Base-by-base conservation (phyloP, 345 rosid species). In the Litchi chinensis region DNA sequence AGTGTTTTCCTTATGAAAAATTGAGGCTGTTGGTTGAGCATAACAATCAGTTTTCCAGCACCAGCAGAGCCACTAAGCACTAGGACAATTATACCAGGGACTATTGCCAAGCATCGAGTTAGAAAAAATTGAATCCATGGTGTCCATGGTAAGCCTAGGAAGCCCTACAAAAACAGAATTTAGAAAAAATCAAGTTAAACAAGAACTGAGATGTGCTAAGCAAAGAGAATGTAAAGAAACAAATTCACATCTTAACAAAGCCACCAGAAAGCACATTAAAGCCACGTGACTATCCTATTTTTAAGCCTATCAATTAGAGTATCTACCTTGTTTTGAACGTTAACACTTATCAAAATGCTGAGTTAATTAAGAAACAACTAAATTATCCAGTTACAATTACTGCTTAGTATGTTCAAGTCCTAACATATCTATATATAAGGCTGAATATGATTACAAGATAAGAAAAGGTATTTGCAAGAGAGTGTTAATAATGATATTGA, bases 31-130 rank as follows among this genome's bases (percentile, higher is more conserved):
- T 32, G 37, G 37, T 32, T 32, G 37, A 32, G 37, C 82, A 95
- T 92, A 73, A 95, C 94, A 81, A 95, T 95, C 40, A 95, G 85
- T 85, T 84, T 64, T 84, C 99, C 97, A 3, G 98, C 99, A 32
- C 97, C 98, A 68, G 97, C 77, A 80, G 99, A 94, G 69, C 97
- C 99, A 48, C 98, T 97, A 19, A 92, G 88, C 80, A 95, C 15
- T 16, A 97, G 93, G 71, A 93, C 99, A 73, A 94, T 90, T 75
- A 95, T 81, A 86, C 99, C 92, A 15, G 98, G 99, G 75, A 94
- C 89, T 70, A 96, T 94, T 19, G 99, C 99, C 89, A 93, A 85
- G 84, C 91, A 89, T 76, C 99, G 86, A 52, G 99, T 96, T 24
- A 96, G 71, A 46, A 93, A 79, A 87, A 93, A 94, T 59, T 97